Evolutionary conservation across 202 grass and related monocot genomes (phyloP).

Genomic region (Saccharum hybrid): DNA sequence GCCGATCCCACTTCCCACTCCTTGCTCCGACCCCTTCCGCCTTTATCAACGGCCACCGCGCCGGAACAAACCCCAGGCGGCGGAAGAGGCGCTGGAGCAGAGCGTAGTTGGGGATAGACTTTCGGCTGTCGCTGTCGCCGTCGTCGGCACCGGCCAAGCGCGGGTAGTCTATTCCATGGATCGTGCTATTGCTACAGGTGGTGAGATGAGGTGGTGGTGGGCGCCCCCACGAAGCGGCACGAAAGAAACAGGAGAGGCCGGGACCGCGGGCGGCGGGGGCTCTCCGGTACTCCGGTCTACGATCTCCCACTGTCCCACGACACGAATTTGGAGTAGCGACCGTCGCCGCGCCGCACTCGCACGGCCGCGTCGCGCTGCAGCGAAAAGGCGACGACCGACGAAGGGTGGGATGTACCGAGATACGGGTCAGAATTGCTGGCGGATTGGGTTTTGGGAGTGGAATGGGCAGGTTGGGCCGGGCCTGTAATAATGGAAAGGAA

Average conservation of each 20-base stretch:
- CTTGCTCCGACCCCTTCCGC: background rate
- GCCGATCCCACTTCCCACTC: background rate
- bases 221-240: conserved; percentile 37
- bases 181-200: conserved; percentile 12
- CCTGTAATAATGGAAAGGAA: background rate
- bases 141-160: conserved; percentile 49
- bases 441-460: background rate
- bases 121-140: conserved; percentile 1
- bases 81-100: conserved; percentile 25
- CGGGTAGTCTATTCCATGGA: conserved; percentile 41
- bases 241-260: background rate
- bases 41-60: background rate
- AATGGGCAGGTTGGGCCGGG: background rate
- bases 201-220: conserved; percentile 34
- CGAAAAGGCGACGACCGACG: background rate
- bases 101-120: conserved; percentile 5
- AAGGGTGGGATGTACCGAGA: background rate
- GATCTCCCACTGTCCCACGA: background rate
- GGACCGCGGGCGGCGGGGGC: background rate
- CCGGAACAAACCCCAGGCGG: background rate
- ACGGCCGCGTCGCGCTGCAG: background rate
- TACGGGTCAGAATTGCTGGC: background rate
- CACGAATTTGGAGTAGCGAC: conserved; percentile 23
- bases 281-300: too few species aligned
- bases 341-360: background rate